These are phyloP conservation scores for Neurospora sublineolata DNA, from an alignment of 495 filamentous ascomycete species.

Conservation along the genomic window DNA sequence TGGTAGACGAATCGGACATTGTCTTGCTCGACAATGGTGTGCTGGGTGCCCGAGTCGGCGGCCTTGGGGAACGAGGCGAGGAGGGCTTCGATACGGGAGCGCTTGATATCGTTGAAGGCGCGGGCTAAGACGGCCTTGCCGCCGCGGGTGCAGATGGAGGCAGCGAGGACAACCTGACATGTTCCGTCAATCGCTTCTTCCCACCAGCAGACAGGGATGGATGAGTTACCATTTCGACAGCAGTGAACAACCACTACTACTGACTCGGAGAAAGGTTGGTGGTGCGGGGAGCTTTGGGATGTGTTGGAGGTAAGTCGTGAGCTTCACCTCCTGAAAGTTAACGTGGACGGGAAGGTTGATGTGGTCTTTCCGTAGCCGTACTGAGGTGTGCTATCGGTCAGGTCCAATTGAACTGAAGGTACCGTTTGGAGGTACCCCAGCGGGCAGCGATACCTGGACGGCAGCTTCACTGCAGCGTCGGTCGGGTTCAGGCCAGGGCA, in stretches of 20 bases:
- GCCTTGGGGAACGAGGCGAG: conserved; percentile 96
- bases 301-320: background rate
- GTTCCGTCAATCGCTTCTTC: conserved; percentile 5
- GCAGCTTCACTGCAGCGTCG: background rate
- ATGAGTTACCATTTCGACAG: conserved; percentile 16
- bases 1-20: conserved; percentile 99
- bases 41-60: conserved; percentile 85
- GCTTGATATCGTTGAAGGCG: conserved; percentile 91
- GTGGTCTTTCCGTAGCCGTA: conserved; percentile 15
- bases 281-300: background rate
- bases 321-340: conserved; percentile 13
- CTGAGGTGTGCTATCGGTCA: background rate
- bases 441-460: background rate
- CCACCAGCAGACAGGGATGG: background rate
- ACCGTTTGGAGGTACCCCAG: background rate
- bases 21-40: conserved; percentile 96
- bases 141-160: conserved; percentile 95
- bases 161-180: conserved; percentile 78
- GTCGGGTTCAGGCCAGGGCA: background rate
- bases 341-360: conserved; percentile 9
- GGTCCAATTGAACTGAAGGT: background rate
- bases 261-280: background rate
- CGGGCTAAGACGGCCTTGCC: conserved; percentile 94
- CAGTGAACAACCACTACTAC: background rate
- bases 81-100: conserved; percentile 89